phyloP scores from a whole-genome alignment of 768 basidiomycete genomes.

The Boletellus sp. region DNA sequence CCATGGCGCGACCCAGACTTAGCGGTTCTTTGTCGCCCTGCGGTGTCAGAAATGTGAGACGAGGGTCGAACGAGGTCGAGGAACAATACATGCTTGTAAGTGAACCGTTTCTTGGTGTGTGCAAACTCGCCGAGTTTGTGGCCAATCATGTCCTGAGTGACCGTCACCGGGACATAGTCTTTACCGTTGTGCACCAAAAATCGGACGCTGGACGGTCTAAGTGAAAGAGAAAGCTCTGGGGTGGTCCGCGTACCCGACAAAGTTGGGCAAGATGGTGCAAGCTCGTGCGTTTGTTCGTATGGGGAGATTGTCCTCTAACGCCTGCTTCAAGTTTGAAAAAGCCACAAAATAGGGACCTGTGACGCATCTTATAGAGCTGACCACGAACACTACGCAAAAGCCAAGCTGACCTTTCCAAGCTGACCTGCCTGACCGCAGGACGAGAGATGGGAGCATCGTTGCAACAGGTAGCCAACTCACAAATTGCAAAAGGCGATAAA shows the following conservation, averaged over 20 bases:
- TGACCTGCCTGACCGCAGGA: slow-evolving; percentile 65
- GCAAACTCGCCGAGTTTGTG: slow-evolving; percentile 97
- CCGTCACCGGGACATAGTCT: slow-evolving; percentile 76
- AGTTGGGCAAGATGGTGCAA: slow-evolving; percentile 93
- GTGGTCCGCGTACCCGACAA: slow-evolving; percentile 71
- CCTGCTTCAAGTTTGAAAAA: slow-evolving; percentile 83
- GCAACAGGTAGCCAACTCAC: not conserved
- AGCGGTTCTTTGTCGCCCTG: slow-evolving; percentile 42
- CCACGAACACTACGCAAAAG: not conserved
- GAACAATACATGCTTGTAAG: slow-evolving; percentile 64
- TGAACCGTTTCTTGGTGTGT: slow-evolving; percentile 83
- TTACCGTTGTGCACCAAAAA: slow-evolving; percentile 96
- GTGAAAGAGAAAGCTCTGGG: not conserved
- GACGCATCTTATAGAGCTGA: not conserved
- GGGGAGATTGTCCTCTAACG: slow-evolving; percentile 74
- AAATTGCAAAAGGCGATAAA: not conserved
- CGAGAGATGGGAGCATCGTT: slow-evolving; percentile 59
- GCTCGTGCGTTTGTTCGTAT: slow-evolving; percentile 85
- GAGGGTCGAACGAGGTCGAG: not conserved
- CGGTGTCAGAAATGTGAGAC: slow-evolving; percentile 1
- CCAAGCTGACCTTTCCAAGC: slow-evolving; percentile 70
- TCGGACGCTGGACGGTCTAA: slow-evolving; percentile 51
- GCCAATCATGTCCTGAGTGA: slow-evolving; percentile 98
- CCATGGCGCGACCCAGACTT: not conserved
- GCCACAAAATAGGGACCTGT: slow-evolving; percentile 92